phyloP scores from a whole-genome alignment of 257 asterid genomes.

The Nemophila menziesii region DNA sequence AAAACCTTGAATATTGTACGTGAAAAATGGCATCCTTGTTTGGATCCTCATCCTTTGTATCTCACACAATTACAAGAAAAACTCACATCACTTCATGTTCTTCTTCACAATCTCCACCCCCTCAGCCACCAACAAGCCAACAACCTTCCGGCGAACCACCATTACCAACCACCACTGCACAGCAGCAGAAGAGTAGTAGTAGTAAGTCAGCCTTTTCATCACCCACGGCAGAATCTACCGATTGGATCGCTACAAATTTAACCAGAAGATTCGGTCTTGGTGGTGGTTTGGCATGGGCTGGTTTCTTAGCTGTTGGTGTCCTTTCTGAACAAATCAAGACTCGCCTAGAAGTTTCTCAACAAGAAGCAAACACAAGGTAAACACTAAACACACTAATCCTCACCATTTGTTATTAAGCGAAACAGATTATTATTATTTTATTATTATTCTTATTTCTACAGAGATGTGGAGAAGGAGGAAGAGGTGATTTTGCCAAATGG shows the following conservation, averaged over 20 bases:
- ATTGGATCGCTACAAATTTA: constrained; percentile 62
- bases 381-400: no score
- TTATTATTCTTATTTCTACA: constrained; percentile 14
- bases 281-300: constrained; percentile 87
- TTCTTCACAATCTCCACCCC: constrained; percentile 5
- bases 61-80: constrained; percentile 2
- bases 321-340: constrained; percentile 85
- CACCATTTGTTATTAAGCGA: neutral
- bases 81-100: neutral
- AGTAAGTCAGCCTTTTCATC: constrained; percentile 12
- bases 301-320: constrained; percentile 67
- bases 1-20: neutral
- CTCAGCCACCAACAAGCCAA: neutral
- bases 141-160: neutral
- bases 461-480: constrained; percentile 76
- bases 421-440: no score
- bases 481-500: constrained; percentile 75
- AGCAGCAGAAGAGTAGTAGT: constrained; percentile 25
- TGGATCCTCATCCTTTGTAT: neutral
- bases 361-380: constrained; percentile 61
- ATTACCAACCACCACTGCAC: neutral
- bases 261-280: constrained; percentile 87
- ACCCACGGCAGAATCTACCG: constrained; percentile 53
- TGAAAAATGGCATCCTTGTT: constrained; percentile 3
- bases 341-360: constrained; percentile 59